These are phyloP conservation scores for Saccharomycopsis capsularis DNA, from an alignment of 805 yeast genomes.

Conservation along the genomic window DNA sequence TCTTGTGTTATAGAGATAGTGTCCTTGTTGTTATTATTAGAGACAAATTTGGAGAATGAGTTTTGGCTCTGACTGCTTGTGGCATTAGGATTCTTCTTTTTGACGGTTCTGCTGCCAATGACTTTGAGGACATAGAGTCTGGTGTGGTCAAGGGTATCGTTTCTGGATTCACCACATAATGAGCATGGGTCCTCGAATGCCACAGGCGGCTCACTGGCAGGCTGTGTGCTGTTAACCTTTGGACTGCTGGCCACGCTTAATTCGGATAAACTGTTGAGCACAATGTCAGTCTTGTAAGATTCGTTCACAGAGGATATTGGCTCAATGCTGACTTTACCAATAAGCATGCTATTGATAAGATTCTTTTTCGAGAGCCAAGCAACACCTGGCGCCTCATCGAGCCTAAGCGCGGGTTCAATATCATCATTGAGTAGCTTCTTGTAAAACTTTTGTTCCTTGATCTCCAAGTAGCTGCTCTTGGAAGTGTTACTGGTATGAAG, in stretches of 20 bases:
- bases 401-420: conserved; percentile 33
- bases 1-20: conserved; percentile 19
- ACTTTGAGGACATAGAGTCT: conserved; percentile 64
- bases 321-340: conserved; percentile 75
- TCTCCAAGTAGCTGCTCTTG: conserved; percentile 11
- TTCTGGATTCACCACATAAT: conserved; percentile 74
- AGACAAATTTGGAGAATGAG: conserved; percentile 13
- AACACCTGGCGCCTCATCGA: conserved; percentile 50
- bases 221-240: background rate
- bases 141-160: conserved; percentile 66
- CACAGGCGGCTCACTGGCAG: conserved; percentile 39
- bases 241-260: background rate
- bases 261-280: conserved; percentile 3
- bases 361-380: conserved; percentile 55
- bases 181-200: conserved; percentile 74
- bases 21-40: conserved; percentile 5
- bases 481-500: conserved; percentile 7
- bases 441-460: conserved; percentile 39
- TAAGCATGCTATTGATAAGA: conserved; percentile 60
- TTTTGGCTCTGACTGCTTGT: background rate
- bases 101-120: conserved; percentile 29
- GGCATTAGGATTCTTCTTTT: conserved; percentile 24
- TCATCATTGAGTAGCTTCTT: conserved; percentile 59
- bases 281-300: conserved; percentile 28
- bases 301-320: conserved; percentile 84